These are phyloP conservation scores for Cinnamomum chago DNA, from an alignment of 164 flowering plant species.

Conservation along the genomic window DNA sequence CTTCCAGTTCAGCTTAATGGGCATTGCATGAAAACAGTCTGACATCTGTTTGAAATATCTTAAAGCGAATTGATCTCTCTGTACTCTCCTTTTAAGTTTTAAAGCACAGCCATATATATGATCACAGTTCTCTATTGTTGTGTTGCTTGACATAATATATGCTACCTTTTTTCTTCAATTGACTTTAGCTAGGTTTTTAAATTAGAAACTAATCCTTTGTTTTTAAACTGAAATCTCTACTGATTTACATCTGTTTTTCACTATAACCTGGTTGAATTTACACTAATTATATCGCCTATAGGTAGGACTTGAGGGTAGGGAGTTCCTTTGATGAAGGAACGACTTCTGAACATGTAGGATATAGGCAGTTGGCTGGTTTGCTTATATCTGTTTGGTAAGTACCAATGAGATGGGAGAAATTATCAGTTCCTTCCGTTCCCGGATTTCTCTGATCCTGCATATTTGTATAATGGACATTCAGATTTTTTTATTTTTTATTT, in stretches of 20 bases:
- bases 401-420: neutral
- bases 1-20: neutral
- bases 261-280: neutral
- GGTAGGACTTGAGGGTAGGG: conserved; percentile 96
- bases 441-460: neutral
- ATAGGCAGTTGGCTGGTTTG: conserved; percentile 92
- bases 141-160: too few relatives aligned
- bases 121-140: too few relatives aligned
- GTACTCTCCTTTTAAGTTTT: too few relatives aligned
- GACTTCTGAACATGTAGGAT: conserved; percentile 80
- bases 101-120: too few relatives aligned
- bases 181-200: neutral
- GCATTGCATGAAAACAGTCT: neutral
- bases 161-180: too few relatives aligned
- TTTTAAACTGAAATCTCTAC: neutral
- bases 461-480: neutral
- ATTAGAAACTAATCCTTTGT: neutral
- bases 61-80: neutral
- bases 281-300: conserved; percentile 22
- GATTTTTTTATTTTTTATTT: neutral
- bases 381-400: conserved; percentile 78
- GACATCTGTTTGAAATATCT: neutral
- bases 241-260: neutral
- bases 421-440: neutral
- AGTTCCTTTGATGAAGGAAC: conserved; percentile 64